Percentiles rank a stretch among this genome's conserved stretches.
Evolutionary conservation across 1,139 yeast species (phyloP).

Genomic region (Protomyces lactucae-debilis): DNA sequence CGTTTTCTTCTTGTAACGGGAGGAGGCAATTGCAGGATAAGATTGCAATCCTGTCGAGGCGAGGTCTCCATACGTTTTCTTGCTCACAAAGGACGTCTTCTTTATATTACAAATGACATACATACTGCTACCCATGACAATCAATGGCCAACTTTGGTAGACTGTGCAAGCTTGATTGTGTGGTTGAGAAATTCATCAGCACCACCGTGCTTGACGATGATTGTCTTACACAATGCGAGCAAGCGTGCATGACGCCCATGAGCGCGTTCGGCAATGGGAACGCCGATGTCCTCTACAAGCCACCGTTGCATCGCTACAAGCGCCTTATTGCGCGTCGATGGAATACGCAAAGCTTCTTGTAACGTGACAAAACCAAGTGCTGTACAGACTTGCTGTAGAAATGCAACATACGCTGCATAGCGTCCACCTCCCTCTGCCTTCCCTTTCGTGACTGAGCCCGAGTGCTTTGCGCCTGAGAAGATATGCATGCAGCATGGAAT

Average conservation of each 20-base stretch:
- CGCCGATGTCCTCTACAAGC: not conserved
- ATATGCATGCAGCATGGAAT: conserved; percentile 95
- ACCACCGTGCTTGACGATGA: conserved; percentile 72
- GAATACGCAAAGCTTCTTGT: conserved; percentile 83
- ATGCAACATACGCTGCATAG: conserved; percentile 47
- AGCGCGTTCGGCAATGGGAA: not conserved
- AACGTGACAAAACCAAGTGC: conserved; percentile 78
- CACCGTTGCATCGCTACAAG: conserved; percentile 54
- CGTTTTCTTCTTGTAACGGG: too few species aligned
- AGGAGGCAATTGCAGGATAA: too few species aligned
- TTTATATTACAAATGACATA: too few species aligned
- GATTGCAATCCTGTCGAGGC: too few species aligned
- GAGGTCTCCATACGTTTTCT: too few species aligned
- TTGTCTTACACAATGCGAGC: conserved; percentile 35
- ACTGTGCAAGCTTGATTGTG: not conserved
- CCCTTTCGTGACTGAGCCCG: conserved; percentile 59
- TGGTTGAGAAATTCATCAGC: conserved; percentile 73
- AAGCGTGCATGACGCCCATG: not conserved
- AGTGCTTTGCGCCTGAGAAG: conserved; percentile 64
- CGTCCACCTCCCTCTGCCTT: conserved; percentile 6
- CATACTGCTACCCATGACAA: too few species aligned
- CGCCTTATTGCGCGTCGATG: conserved; percentile 92
- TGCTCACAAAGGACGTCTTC: too few species aligned
- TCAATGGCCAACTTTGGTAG: too few species aligned
- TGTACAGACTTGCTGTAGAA: conserved; percentile 64